These are phyloP conservation scores for Sutorius eximius DNA, from an alignment of 1,284 basidiomycete genomes.

Conservation along the genomic window DNA sequence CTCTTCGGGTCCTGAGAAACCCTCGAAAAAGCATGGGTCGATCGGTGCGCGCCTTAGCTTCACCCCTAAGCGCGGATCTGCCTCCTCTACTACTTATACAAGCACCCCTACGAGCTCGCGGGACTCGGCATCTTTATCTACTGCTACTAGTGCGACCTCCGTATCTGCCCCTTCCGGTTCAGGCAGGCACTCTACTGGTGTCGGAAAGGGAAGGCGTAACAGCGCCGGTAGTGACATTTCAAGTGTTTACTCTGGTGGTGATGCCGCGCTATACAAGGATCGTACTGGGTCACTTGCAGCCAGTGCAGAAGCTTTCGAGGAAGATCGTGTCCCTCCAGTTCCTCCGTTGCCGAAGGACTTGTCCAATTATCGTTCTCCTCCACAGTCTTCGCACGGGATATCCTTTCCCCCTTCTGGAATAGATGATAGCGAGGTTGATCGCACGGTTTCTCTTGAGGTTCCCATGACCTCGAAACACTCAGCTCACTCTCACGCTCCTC, in stretches of 20 bases:
- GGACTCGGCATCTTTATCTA: constrained; percentile 79
- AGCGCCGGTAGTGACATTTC: constrained; percentile 87
- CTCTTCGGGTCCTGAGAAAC: constrained; percentile 54
- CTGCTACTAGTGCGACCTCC: constrained; percentile 74
- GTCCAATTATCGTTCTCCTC: constrained; percentile 73
- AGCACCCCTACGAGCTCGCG: constrained; percentile 77
- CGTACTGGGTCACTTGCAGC: constrained; percentile 59
- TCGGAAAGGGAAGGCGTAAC: constrained; percentile 60
- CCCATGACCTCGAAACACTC: constrained; percentile 40
- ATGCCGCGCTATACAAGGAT: constrained; percentile 56
- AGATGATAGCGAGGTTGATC: constrained; percentile 42
- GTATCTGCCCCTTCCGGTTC: constrained; percentile 67
- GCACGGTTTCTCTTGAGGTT: constrained; percentile 54
- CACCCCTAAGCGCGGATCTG: constrained; percentile 82
- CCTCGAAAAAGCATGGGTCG: constrained; percentile 59
- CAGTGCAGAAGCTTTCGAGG: constrained; percentile 58
- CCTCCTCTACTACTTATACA: constrained; percentile 83
- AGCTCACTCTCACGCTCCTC: constrained; percentile 23
- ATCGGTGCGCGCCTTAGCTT: constrained; percentile 65
- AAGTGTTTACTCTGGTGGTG: constrained; percentile 66
- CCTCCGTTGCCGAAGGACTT: constrained; percentile 94
- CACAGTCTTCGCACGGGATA: constrained; percentile 51
- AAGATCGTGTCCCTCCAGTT: constrained; percentile 83
- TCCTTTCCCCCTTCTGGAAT: constrained; percentile 46
- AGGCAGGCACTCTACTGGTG: constrained; percentile 59